Conservation (phyloP, 805 yeast species). For the Candida rishiriensis region DNA sequence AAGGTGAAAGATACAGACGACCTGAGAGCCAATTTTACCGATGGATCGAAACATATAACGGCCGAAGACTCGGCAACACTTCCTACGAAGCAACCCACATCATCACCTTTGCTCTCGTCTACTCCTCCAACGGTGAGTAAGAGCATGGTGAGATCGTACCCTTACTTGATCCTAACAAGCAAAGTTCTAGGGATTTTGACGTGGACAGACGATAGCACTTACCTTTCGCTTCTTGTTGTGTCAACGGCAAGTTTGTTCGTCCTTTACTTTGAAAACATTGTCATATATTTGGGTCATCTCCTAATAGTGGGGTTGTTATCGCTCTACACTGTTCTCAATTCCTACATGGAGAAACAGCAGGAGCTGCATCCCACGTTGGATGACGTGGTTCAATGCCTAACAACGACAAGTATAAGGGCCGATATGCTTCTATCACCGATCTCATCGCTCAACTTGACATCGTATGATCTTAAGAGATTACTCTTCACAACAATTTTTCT, state of each 20-base stretch:
- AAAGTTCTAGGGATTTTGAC: slow-evolving; percentile 68
- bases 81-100: slow-evolving; percentile 33
- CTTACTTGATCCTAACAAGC: slow-evolving; percentile 73
- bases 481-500: slow-evolving; percentile 79
- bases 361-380: slow-evolving; percentile 76
- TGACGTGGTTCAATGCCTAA: slow-evolving; percentile 73
- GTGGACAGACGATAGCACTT: slow-evolving; percentile 86
- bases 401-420: slow-evolving; percentile 68
- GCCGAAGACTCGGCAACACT: neutral
- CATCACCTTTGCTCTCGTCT: slow-evolving; percentile 79
- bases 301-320: slow-evolving; percentile 58
- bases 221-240: slow-evolving; percentile 65
- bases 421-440: slow-evolving; percentile 81
- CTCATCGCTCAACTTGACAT: slow-evolving; percentile 64
- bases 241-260: slow-evolving; percentile 52
- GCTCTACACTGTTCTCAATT: slow-evolving; percentile 55
- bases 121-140: slow-evolving; percentile 92
- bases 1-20: slow-evolving; percentile 29
- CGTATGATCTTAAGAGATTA: slow-evolving; percentile 74
- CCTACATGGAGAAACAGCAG: slow-evolving; percentile 53
- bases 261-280: slow-evolving; percentile 72
- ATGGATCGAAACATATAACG: slow-evolving; percentile 24
- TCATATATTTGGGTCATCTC: slow-evolving; percentile 80
- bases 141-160: slow-evolving; percentile 77
- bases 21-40: slow-evolving; percentile 37